Conservation (phyloP, 208 protist genomes). For the Trypanosoma congolense region DNA sequence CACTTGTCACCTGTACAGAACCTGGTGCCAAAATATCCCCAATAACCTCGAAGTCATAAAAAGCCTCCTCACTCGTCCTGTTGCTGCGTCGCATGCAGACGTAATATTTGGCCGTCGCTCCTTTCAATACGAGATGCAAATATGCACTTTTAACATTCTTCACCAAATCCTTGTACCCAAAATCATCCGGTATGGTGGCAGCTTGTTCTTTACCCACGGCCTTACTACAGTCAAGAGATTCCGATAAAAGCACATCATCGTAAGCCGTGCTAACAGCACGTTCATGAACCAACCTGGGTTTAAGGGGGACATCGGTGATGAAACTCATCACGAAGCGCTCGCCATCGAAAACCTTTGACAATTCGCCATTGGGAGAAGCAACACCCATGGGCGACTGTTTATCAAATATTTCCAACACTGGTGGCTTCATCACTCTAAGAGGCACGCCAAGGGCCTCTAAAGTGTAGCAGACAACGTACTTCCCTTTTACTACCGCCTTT, state of each 20-base stretch:
- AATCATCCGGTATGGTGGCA: slow-evolving; percentile 45
- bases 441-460: slow-evolving; percentile 39
- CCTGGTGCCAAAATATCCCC: slow-evolving; percentile 41
- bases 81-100: slow-evolving; percentile 70
- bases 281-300: slow-evolving; percentile 26
- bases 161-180: slow-evolving; percentile 58
- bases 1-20: slow-evolving; percentile 31
- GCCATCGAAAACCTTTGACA: slow-evolving; percentile 42
- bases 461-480: slow-evolving; percentile 80
- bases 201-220: slow-evolving; percentile 29
- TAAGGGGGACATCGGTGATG: slow-evolving; percentile 52
- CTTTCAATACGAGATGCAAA: slow-evolving; percentile 68
- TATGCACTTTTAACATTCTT: slow-evolving; percentile 43
- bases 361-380: slow-evolving; percentile 44
- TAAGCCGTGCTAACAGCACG: slow-evolving; percentile 5
- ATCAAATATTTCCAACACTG: slow-evolving; percentile 45
- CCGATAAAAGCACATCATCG: slow-evolving; percentile 62
- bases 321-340: slow-evolving; percentile 85
- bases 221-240: slow-evolving; percentile 26
- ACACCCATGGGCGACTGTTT: slow-evolving; percentile 66
- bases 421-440: slow-evolving; percentile 53
- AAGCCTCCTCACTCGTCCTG: slow-evolving; percentile 51
- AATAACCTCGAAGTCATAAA: slow-evolving; percentile 69
- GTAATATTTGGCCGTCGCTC: slow-evolving; percentile 46
- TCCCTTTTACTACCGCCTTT: slow-evolving; percentile 23